These are phyloP conservation scores for Lactifluus echinatus DNA, from an alignment of 768 basidiomycete species.

Conservation along the genomic window DNA sequence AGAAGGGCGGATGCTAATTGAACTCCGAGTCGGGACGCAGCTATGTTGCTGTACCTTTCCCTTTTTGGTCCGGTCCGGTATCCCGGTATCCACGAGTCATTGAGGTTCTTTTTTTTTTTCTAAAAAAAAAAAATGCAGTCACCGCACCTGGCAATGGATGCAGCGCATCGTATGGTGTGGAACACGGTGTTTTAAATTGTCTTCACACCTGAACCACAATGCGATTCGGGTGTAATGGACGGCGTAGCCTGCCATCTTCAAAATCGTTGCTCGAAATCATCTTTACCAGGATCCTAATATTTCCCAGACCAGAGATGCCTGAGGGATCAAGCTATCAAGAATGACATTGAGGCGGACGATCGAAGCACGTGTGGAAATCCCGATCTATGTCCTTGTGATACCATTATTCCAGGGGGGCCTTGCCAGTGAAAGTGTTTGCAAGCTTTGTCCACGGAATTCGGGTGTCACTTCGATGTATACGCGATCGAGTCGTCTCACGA, in stretches of 20 bases:
- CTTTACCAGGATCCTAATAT: constrained; percentile 47
- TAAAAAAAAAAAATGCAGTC: no score
- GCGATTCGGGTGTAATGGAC: constrained; percentile 42
- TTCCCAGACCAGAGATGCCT: constrained; percentile 39
- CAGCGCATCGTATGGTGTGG: constrained; percentile 9
- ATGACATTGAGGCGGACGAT: constrained; percentile 22
- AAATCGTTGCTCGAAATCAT: constrained; percentile 36
- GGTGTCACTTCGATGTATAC: constrained; percentile 44
- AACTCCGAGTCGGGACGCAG: background rate
- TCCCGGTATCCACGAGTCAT: constrained; percentile 23
- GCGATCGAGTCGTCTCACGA: constrained; percentile 57
- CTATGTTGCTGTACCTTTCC: background rate
- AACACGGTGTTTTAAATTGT: background rate
- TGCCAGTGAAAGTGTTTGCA: constrained; percentile 37
- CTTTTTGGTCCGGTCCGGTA: background rate
- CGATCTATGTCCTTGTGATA: constrained; percentile 48
- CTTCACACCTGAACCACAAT: constrained; percentile 33
- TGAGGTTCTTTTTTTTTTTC: no score
- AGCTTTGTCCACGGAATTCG: constrained; percentile 34
- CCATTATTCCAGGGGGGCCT: constrained; percentile 45
- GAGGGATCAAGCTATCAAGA: constrained; percentile 36
- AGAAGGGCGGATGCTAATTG: background rate
- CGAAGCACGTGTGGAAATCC: background rate
- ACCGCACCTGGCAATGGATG: no score
- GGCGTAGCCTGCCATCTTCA: constrained; percentile 24